These are phyloP conservation scores for Hypsizygus marmoreus DNA, from an alignment of 768 basidiomycete genomes.

Conservation along the genomic window DNA sequence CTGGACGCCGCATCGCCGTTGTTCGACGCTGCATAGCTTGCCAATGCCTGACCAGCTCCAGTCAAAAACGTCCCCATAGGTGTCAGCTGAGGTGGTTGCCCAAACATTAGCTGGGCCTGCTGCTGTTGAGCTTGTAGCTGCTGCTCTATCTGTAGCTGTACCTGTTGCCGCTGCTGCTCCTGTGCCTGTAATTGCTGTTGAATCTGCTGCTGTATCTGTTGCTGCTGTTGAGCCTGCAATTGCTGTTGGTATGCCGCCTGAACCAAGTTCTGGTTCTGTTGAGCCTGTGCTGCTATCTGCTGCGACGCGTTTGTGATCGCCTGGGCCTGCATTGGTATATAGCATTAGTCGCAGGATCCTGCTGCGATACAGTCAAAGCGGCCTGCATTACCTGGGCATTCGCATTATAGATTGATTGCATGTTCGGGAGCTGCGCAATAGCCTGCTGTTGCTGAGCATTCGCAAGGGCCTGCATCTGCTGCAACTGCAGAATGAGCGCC, in stretches of 20 bases:
- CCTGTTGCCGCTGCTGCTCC: not conserved
- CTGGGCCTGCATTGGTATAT: not conserved
- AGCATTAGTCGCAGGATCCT: not conserved
- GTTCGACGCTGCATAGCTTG: not conserved
- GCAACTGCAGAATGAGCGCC: constrained; percentile 12
- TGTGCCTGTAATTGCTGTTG: not conserved
- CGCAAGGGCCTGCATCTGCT: constrained; percentile 8
- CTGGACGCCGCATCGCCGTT: too few relatives aligned
- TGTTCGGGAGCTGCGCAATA: too few relatives aligned
- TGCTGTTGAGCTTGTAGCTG: constrained; percentile 3
- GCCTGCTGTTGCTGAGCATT: constrained; percentile 11
- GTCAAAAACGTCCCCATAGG: constrained; percentile 1
- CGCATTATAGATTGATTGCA: too few relatives aligned
- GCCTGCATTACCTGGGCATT: too few relatives aligned
- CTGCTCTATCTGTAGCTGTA: constrained; percentile 6
- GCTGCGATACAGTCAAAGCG: not conserved
- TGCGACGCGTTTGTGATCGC: not conserved
- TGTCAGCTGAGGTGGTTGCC: not conserved
- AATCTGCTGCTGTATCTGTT: constrained; percentile 2
- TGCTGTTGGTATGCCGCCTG: not conserved
- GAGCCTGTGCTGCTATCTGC: constrained; percentile 4
- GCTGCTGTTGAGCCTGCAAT: constrained; percentile 2
- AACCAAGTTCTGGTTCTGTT: constrained; percentile 2
- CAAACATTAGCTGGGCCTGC: not conserved
- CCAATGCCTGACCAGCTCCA: constrained; percentile 5